phyloP scores from a whole-genome alignment of 2,329 filamentous ascomycete species.

The Colletotrichum godetiae region DNA sequence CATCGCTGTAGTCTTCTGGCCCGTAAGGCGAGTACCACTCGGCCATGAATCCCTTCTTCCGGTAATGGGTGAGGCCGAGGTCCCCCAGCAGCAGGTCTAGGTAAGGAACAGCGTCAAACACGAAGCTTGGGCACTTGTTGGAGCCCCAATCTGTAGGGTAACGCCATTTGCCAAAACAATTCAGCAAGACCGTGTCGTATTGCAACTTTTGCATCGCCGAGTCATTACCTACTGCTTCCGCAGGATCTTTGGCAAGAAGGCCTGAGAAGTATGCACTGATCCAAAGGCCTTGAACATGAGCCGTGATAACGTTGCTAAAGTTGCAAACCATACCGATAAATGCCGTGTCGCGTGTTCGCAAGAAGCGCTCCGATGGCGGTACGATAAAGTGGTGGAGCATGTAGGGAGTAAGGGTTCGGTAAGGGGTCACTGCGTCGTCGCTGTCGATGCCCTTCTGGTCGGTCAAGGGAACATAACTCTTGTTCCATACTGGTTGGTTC shows the following conservation, averaged over 20 bases:
- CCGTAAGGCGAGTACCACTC: constrained; percentile 69
- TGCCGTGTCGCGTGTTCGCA: constrained; percentile 53
- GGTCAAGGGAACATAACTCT: constrained; percentile 55
- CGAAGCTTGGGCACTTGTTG: constrained; percentile 72
- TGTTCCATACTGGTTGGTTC: constrained; percentile 61
- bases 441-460: constrained; percentile 50
- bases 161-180: constrained; percentile 77
- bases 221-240: constrained; percentile 10
- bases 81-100: constrained; percentile 76
- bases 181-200: constrained; percentile 71
- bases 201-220: constrained; percentile 50
- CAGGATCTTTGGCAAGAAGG: constrained; percentile 36
- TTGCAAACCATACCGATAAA: constrained; percentile 59
- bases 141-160: constrained; percentile 73
- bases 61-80: constrained; percentile 67
- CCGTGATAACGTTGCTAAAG: constrained; percentile 53
- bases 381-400: constrained; percentile 60
- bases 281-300: constrained; percentile 69
- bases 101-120: constrained; percentile 82
- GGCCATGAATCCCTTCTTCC: constrained; percentile 63
- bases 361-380: constrained; percentile 51
- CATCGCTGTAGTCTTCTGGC: constrained; percentile 65
- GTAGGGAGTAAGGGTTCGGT: constrained; percentile 49
- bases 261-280: constrained; percentile 70
- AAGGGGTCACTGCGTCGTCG: constrained; percentile 42